Evolutionary conservation across 176 grass and related monocot genomes (phyloP), one percentile per base, ranked within the genome.

Genomic region (Dendrocalamus sinicus): DNA sequence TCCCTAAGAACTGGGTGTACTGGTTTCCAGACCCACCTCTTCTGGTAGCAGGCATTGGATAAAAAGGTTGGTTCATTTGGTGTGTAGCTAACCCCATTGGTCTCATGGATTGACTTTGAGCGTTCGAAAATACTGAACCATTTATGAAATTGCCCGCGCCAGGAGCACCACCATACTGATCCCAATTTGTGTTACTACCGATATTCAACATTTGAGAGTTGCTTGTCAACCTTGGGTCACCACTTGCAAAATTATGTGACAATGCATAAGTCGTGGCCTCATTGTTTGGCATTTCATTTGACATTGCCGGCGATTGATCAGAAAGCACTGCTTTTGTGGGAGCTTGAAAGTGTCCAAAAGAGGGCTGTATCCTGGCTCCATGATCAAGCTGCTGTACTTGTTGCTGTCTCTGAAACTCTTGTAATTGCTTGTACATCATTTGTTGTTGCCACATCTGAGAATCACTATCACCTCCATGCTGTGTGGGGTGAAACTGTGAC

Each of bases 391-490:
- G 93, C 15, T 89, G 93, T 68, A 85, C 75, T 70, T 99, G 94
- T 62, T 96, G 96, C 83, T 96, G 94, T 77, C 92, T 96, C 78
- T 90, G 90, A 76, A 92, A 67, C 91, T 99, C 94, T 72, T 96
- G 97, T 70, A 90, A 64, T 75, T 96, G 97, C 64, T 90, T 99
- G 83, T 81, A 94, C 90, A 99, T 85, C 84, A 96, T 83, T 61
- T 96, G 92, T 48, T 99, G 94, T 82, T 94, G 97, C 97, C 94
- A 96, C 75, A 92, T 79, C 76, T 96, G 96, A 81, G 91, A 88
- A 84, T 91, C 89, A 81, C 50, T 90, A 55, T 86, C 72, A 88
- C 86, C 77, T 28, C 48, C 75, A 86, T 90, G 79, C 85, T 89
- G 82, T 48, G 76, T 87, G 52, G 87, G 80, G 19, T 88, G 89